Conservation (phyloP, 1,284 basidiomycete genomes). For the Coriolopsis trogii region DNA sequence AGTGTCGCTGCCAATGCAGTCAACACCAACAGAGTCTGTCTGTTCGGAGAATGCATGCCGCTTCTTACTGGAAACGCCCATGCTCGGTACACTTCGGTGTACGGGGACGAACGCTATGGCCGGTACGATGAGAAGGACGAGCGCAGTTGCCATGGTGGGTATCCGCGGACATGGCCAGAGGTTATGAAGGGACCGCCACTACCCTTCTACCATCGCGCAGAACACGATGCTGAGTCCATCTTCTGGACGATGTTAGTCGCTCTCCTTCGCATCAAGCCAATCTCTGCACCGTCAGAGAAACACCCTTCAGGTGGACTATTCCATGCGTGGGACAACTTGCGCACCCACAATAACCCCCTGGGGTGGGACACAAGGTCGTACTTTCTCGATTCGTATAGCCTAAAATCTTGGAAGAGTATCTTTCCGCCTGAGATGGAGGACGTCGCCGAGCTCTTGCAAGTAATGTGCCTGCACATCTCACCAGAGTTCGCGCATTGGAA, state of each 20-base stretch:
- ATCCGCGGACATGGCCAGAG: neutral
- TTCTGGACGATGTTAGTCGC: neutral
- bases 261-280: neutral
- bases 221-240: conserved; percentile 3
- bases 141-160: neutral
- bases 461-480: neutral
- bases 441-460: neutral
- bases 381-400: too few species aligned
- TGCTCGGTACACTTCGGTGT: neutral
- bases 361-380: too few species aligned
- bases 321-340: neutral
- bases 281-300: neutral
- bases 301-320: neutral
- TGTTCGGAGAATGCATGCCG: neutral
- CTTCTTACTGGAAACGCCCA: neutral
- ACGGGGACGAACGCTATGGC: neutral
- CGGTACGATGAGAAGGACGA: neutral
- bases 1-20: neutral
- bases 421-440: neutral
- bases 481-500: neutral
- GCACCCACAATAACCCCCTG: neutral
- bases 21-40: neutral
- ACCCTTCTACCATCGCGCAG: neutral
- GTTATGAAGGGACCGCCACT: neutral
- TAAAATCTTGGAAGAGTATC: neutral